A percentile compares a stretch with the other conserved stretches of the same genome.
phyloP scores from a whole-genome alignment of 805 yeast species.

The Phaffomyces antillensis region DNA sequence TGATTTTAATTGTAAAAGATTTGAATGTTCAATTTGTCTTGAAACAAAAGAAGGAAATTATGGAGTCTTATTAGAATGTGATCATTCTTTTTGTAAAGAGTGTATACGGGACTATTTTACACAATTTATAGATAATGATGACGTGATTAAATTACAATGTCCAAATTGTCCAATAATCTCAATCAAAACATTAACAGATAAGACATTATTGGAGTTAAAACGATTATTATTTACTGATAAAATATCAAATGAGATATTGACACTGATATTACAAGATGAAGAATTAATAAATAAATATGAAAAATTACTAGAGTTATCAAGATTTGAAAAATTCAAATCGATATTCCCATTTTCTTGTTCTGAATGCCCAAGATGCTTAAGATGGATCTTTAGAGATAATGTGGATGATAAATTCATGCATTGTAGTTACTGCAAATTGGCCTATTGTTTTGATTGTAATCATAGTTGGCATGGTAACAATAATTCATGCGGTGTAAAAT shows the following conservation, averaged over 20 bases:
- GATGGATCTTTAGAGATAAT: constrained; percentile 41
- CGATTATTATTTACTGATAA: constrained; percentile 34
- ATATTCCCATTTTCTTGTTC: constrained; percentile 43
- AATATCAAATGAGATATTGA: constrained; percentile 30
- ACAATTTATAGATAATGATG: constrained; percentile 38
- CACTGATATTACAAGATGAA: constrained; percentile 23
- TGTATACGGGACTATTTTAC: constrained; percentile 40
- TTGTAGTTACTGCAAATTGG: constrained; percentile 43
- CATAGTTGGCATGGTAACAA: constrained; percentile 57
- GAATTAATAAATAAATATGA: constrained; percentile 31
- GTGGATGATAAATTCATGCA: constrained; percentile 38
- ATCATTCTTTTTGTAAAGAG: constrained; percentile 40
- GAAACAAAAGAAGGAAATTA: constrained; percentile 37
- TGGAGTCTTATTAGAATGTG: constrained; percentile 34
- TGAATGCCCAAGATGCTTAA: constrained; percentile 46
- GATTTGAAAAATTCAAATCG: constrained; percentile 36
- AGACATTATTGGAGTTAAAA: constrained; percentile 28
- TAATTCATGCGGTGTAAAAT: constrained; percentile 35
- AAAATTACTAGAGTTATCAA: constrained; percentile 30
- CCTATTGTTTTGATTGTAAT: constrained; percentile 49
- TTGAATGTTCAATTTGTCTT: constrained; percentile 52
- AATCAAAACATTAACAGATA: constrained; percentile 13
- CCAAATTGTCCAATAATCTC: constrained; percentile 38
- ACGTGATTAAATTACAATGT: constrained; percentile 46
- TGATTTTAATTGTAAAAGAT: constrained; percentile 31